These are phyloP conservation scores for Parascedosporium putredinis DNA, from an alignment of 2,329 filamentous ascomycete species.

Conservation along the genomic window DNA sequence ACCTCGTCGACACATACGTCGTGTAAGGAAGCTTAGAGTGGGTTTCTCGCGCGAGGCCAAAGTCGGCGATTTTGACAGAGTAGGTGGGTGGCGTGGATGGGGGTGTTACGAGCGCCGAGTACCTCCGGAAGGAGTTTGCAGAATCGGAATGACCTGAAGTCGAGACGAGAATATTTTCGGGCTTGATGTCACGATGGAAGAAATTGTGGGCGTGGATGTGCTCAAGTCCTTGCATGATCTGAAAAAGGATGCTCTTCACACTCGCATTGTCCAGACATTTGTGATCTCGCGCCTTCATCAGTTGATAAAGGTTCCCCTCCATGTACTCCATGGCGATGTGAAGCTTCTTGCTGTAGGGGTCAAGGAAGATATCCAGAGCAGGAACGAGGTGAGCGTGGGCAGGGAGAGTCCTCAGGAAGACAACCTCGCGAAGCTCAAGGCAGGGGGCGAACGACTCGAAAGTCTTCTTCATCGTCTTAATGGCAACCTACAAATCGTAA, in stretches of 20 bases:
- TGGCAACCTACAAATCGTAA: slow-evolving; percentile 62
- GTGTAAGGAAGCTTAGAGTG: slow-evolving; percentile 95
- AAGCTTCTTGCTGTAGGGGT: slow-evolving; percentile 89
- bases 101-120: slow-evolving; percentile 86
- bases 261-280: slow-evolving; percentile 82
- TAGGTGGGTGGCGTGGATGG: slow-evolving; percentile 89
- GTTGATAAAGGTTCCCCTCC: slow-evolving; percentile 96
- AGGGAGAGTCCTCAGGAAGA: slow-evolving; percentile 85
- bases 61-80: slow-evolving; percentile 97
- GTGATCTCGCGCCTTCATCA: slow-evolving; percentile 97
- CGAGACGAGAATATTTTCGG: slow-evolving; percentile 95
- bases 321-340: slow-evolving; percentile 99
- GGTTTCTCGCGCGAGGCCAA: slow-evolving; percentile 92
- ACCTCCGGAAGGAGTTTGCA: slow-evolving; percentile 77
- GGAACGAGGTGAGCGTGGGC: slow-evolving; percentile 89
- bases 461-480: slow-evolving; percentile 99
- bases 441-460: slow-evolving; percentile 89
- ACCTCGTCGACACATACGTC: slow-evolving; percentile 94
- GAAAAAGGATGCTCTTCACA: slow-evolving; percentile 95
- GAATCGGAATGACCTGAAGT: slow-evolving; percentile 78
- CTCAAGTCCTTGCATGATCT: slow-evolving; percentile 91
- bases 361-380: slow-evolving; percentile 94
- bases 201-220: slow-evolving; percentile 96
- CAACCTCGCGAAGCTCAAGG: slow-evolving; percentile 88
- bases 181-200: slow-evolving; percentile 98